Evolutionary conservation across 2,329 filamentous ascomycete species (phyloP).

Genomic region (Apiospora koreana): DNA sequence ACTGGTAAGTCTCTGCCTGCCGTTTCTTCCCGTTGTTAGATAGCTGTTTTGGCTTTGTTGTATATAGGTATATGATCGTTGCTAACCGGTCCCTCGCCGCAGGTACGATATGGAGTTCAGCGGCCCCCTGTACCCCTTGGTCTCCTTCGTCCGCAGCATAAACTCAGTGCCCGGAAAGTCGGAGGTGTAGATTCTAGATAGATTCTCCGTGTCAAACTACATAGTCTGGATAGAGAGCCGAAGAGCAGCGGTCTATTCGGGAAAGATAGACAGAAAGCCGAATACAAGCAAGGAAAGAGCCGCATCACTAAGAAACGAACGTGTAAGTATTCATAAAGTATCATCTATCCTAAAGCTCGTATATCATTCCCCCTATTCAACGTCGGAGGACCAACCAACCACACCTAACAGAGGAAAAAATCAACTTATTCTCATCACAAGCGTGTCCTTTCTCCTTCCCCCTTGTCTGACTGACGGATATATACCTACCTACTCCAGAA

Average conservation of each 20-base stretch:
- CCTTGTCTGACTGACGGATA: not conserved
- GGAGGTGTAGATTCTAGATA: not conserved
- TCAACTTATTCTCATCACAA: not conserved
- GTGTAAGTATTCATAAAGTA: not conserved
- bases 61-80: not conserved
- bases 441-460: not conserved
- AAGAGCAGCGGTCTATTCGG: not conserved
- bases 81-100: constrained; percentile 10
- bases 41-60: not conserved
- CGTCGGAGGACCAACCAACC: not conserved
- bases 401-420: too few species aligned
- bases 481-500: constrained; percentile 19
- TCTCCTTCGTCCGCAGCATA: constrained; percentile 53
- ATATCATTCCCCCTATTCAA: not conserved
- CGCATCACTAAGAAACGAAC: not conserved
- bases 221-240: not conserved
- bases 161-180: not conserved
- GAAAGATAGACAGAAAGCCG: not conserved
- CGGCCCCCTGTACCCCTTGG: constrained; percentile 66
- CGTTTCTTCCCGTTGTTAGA: too few species aligned
- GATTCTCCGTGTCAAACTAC: not conserved
- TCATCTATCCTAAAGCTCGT: constrained; percentile 1
- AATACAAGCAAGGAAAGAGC: not conserved
- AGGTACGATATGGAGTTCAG: constrained; percentile 82
- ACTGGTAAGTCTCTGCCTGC: constrained; percentile 62